phyloP scores from a whole-genome alignment of 805 yeast genomes.

The Lipomyces sp. region DNA sequence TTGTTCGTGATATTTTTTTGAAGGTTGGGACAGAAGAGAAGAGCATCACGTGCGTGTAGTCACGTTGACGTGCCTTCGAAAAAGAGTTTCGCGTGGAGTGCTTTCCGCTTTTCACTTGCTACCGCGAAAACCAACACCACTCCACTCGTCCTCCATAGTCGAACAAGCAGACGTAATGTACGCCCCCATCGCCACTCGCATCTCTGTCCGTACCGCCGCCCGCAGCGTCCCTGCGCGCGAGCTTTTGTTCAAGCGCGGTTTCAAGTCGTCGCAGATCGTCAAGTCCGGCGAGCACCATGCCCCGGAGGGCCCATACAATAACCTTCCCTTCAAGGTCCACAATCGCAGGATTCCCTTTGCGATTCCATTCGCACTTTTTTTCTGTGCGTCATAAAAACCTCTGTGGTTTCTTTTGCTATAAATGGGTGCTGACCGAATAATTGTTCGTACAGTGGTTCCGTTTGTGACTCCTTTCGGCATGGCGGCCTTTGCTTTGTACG shows the following conservation, averaged over 20 bases:
- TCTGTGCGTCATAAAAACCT: conserved; percentile 21
- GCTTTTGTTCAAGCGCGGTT: conserved; percentile 34
- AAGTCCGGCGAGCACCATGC: conserved; percentile 47
- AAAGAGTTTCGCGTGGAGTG: too few relatives aligned
- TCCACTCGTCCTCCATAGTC: too few relatives aligned
- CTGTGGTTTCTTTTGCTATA: background rate
- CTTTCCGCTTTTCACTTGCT: too few relatives aligned
- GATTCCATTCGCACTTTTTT: conserved; percentile 23
- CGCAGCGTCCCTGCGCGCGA: conserved; percentile 11
- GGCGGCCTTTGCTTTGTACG: conserved; percentile 28
- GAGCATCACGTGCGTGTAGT: too few relatives aligned
- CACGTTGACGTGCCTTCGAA: too few relatives aligned
- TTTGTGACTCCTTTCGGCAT: conserved; percentile 29
- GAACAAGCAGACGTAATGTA: conserved; percentile 20
- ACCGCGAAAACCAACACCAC: too few relatives aligned
- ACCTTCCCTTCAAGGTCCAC: conserved; percentile 92
- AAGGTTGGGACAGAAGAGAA: too few relatives aligned
- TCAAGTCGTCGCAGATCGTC: conserved; percentile 39
- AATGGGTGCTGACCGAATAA: background rate
- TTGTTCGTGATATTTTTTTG: too few relatives aligned
- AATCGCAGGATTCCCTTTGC: conserved; percentile 58
- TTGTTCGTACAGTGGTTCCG: conserved; percentile 17
- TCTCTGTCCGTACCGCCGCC: conserved; percentile 12
- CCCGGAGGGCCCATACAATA: conserved; percentile 82
- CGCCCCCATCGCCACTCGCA: conserved; percentile 20